Percentiles rank a stretch among this genome's conserved stretches.
phyloP scores from a whole-genome alignment of 345 rosid genomes.

The Firmiana major region DNA sequence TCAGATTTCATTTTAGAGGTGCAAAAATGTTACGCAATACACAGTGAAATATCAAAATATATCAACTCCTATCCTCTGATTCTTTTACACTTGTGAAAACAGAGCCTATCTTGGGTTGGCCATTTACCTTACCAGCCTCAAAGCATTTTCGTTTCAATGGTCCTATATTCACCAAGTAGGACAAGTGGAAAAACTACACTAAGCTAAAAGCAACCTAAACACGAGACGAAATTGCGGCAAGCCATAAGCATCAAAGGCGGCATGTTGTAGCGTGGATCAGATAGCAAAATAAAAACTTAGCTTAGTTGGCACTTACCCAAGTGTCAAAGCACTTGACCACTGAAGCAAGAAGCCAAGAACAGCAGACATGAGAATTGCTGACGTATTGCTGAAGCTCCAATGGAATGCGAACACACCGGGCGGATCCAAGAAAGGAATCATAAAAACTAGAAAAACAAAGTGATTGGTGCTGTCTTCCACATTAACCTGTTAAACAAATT shows the following conservation, averaged over 20 bases:
- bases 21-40: not conserved
- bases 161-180: not conserved
- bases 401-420: constrained; percentile 69
- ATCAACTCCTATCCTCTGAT: not conserved
- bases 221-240: not conserved
- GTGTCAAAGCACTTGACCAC: constrained; percentile 96
- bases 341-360: constrained; percentile 93
- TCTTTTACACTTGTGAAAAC: no score
- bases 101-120: no score
- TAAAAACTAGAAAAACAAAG: constrained; percentile 11
- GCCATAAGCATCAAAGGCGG: not conserved
- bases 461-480: constrained; percentile 18
- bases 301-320: constrained; percentile 47
- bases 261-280: not conserved
- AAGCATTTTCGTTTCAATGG: no score
- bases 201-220: not conserved
- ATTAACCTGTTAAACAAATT: constrained; percentile 13
- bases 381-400: constrained; percentile 61
- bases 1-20: not conserved
- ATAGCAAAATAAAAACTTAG: not conserved
- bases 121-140: no score
- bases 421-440: constrained; percentile 54
- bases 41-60: not conserved
- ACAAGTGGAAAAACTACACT: not conserved
- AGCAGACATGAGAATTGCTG: constrained; percentile 69